Base-by-base conservation (phyloP, 208 protist species). In the Trypanosoma congolense region DNA sequence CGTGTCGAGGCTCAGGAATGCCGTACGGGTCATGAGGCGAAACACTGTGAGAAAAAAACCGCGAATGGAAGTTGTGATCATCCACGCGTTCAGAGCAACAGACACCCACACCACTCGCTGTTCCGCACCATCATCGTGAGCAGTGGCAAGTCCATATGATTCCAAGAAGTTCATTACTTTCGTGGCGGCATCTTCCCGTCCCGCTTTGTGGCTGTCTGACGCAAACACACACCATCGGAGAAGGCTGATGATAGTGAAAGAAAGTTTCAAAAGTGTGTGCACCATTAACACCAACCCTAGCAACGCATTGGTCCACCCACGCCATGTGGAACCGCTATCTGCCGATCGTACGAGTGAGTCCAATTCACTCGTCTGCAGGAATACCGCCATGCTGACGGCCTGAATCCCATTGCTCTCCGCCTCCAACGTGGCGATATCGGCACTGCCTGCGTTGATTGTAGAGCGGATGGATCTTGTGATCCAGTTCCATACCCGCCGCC, bases 11-110 rank as follows among this genome's bases (percentile, higher is more conserved):
- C 71, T 82, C 19, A 90, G 52, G 30, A 78, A 65, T 3, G 61
- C 61, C 30, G 67, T 77, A 59, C 81, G 73, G 25, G 75, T 81
- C 62, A 74, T 69, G 4, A 90, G 53, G 42, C 79, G 77, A 49
- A 90, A 90, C n/a, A 93, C 61, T 9, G 69, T 71, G 18, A 90
- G 59, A 28, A 93, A 65, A n/a, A 82, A 75, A 10, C 87, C 82
- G n/a, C 87, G 87, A 26, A 93, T 74, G 0, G 80, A 80, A 42
- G 38, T 71, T 28, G 75, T 18, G 31, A 93, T 68, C 73, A 88
- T 81, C 71, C 68, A 87, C 36, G 54, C 69, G 35, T 88, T 90
- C n/a, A 93, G 62, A 10, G 18, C 24, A 28, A 61, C 16, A 16
- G 62, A 69, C 4, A 69, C 56, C 56, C 55, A 69, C 40, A 51